phyloP scores from a whole-genome alignment of 1,284 basidiomycete genomes.

The Microbotryum silenes-acaulis region DNA sequence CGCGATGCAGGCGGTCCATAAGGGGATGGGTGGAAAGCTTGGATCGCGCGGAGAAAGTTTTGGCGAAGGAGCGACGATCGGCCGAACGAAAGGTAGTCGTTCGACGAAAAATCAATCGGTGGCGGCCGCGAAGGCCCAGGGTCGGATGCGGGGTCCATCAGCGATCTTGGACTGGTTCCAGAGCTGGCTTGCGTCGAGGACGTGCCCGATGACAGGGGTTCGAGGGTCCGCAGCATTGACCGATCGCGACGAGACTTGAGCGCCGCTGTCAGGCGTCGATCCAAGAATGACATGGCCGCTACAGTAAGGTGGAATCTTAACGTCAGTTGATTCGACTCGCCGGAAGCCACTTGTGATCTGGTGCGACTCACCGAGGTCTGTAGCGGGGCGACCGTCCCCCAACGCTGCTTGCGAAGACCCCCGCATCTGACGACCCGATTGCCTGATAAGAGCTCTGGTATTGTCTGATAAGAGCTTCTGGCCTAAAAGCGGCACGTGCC shows the following conservation, averaged over 20 bases:
- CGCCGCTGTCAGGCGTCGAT: slow-evolving; percentile 5
- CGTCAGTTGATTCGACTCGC: no score
- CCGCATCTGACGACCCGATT: no score
- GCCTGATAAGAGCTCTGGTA: no score
- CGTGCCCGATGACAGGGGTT: not conserved
- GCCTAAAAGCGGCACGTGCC: no score
- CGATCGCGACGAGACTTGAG: slow-evolving; percentile 13
- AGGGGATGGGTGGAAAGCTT: slow-evolving; percentile 43
- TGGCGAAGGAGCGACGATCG: slow-evolving; percentile 52
- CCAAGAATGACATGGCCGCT: slow-evolving; percentile 3
- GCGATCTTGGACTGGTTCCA: not conserved
- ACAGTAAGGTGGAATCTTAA: no score
- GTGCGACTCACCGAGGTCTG: no score
- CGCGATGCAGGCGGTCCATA: slow-evolving; percentile 82
- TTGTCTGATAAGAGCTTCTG: no score
- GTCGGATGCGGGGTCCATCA: not conserved
- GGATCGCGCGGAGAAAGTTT: slow-evolving; percentile 46
- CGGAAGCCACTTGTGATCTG: no score
- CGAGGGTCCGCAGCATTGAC: slow-evolving; percentile 21
- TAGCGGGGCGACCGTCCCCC: no score
- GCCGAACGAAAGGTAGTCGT: slow-evolving; percentile 88
- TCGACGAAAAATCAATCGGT: slow-evolving; percentile 68
- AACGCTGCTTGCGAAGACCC: no score
- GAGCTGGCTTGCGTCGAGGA: not conserved
- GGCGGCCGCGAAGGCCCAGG: not conserved